Conservation (phyloP, 345 rosid species). For the Leavenworthia alabamica region DNA sequence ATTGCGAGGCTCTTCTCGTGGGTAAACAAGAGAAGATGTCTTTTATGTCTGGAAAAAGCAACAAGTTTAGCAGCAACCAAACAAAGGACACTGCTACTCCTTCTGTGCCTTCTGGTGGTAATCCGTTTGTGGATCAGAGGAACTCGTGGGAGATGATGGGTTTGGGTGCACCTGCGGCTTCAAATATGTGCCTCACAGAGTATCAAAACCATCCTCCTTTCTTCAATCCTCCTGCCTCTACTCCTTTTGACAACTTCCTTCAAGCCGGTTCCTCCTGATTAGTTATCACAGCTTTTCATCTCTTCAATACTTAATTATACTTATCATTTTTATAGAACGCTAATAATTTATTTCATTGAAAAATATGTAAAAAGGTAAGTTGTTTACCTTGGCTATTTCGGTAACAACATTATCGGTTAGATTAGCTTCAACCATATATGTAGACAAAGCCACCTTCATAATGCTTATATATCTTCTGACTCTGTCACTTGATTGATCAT, state of each 20-base stretch:
- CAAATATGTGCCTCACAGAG: constrained; percentile 39
- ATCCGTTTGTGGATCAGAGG: constrained; percentile 40
- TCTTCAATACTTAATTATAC: neutral
- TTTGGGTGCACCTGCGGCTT: constrained; percentile 1
- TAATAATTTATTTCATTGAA: neutral
- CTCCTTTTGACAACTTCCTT: constrained; percentile 55
- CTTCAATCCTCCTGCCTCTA: constrained; percentile 48
- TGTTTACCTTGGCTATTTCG: neutral
- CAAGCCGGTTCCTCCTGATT: constrained; percentile 51
- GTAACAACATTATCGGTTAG: neutral
- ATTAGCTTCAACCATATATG: neutral
- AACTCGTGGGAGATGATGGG: constrained; percentile 22
- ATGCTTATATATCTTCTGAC: neutral
- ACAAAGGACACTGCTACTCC: constrained; percentile 2
- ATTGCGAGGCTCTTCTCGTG: constrained; percentile 57
- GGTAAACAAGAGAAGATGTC: constrained; percentile 70
- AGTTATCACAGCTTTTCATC: neutral
- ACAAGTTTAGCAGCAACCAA: constrained; percentile 26
- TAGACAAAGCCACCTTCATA: neutral
- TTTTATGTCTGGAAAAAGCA: constrained; percentile 40
- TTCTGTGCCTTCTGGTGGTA: constrained; percentile 30
- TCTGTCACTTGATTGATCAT: neutral
- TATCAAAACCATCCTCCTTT: constrained; percentile 41
- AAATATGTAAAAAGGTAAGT: neutral
- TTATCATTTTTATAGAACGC: constrained; percentile 6